phyloP scores from a whole-genome alignment of 2,329 filamentous ascomycete genomes.

The Colletotrichum eremochloae region DNA sequence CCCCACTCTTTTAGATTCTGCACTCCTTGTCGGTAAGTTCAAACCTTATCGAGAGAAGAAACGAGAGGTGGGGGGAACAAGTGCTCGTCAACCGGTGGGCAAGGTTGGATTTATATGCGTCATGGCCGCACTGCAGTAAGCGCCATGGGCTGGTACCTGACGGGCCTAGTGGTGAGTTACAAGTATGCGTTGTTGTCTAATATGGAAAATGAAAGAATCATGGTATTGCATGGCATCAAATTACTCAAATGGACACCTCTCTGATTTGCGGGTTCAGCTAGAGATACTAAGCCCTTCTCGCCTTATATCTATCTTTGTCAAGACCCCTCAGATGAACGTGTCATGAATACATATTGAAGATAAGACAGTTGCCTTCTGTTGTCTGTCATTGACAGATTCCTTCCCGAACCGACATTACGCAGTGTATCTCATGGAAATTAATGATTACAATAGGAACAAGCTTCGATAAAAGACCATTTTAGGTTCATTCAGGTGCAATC shows the following conservation, averaged over 20 bases:
- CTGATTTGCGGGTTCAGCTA: no score
- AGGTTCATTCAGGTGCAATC: neutral
- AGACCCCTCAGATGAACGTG: neutral
- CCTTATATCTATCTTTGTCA: neutral
- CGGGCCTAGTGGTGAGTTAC: neutral
- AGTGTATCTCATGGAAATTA: neutral
- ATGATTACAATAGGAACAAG: neutral
- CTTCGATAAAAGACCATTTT: neutral
- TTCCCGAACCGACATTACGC: neutral
- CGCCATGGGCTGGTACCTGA: neutral
- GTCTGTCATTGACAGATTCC: no score
- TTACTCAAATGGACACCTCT: neutral
- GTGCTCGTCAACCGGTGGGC: neutral
- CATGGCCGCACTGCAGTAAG: neutral
- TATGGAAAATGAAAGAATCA: neutral
- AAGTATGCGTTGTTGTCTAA: neutral
- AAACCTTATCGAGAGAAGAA: neutral
- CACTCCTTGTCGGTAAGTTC: neutral
- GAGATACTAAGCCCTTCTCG: no score
- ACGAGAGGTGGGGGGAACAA: neutral
- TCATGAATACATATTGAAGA: neutral
- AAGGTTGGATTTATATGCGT: neutral
- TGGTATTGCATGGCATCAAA: neutral
- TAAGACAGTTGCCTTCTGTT: neutral
- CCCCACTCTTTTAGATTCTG: conserved; percentile 1